Conservation (phyloP, 441 rosid genomes). For the Rhodomyrtus psidioides region DNA sequence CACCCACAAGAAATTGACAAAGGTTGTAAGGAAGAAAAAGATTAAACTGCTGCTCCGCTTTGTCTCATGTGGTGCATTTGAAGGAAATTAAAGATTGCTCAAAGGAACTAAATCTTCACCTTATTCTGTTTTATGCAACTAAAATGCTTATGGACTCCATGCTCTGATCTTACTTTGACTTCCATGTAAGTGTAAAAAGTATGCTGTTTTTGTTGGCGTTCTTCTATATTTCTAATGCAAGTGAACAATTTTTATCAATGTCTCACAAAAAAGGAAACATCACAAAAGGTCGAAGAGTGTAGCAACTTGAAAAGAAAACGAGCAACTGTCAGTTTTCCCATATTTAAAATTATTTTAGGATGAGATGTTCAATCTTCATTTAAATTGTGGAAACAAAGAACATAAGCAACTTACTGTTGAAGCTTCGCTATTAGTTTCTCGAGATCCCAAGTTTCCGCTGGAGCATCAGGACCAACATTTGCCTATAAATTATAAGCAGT, state of each 20-base stretch:
- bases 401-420: slow-evolving; percentile 57
- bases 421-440: slow-evolving; percentile 91
- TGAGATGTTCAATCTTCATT: not conserved
- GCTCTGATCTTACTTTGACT: not conserved
- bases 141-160: not conserved
- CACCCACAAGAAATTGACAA: not conserved
- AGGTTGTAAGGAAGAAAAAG: not conserved
- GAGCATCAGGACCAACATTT: slow-evolving; percentile 72
- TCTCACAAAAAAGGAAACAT: not conserved
- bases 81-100: not conserved
- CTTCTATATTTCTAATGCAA: not conserved
- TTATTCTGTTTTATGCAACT: not conserved
- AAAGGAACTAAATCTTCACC: not conserved
- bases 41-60: not conserved
- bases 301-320: not conserved
- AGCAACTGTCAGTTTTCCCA: not conserved
- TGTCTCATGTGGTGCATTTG: not conserved
- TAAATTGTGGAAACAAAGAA: not conserved
- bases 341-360: not conserved
- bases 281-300: not conserved
- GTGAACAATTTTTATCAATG: not conserved
- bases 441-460: slow-evolving; percentile 82
- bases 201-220: not conserved
- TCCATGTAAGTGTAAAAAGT: not conserved
- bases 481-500: slow-evolving; percentile 40